Base-by-base conservation (phyloP, 2,329 filamentous ascomycete genomes). In the Cucurbitaria berberidis region DNA sequence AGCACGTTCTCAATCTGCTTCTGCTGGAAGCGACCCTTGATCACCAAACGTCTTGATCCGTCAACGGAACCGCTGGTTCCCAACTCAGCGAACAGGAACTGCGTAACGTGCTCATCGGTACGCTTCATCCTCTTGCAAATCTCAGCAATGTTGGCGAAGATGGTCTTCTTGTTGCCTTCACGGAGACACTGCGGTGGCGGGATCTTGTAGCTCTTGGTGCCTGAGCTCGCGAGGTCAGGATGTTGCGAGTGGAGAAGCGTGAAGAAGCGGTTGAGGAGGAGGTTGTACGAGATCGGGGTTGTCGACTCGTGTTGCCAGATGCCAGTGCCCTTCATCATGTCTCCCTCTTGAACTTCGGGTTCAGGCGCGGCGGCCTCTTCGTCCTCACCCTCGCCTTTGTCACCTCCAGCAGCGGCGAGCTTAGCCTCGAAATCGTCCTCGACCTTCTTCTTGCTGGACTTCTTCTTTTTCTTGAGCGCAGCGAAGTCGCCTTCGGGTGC, bases 121-220 rank as follows among this genome's bases (percentile, higher is more conserved):
- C 95, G 87, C 88, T 99, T 99, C 93, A 99, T 98, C 70, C 93
- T 88, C 85, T 96, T 96, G 85, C 92, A 96, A 72, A 99, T 98
- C 76, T 99, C 95, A 76, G 91, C 87, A 74, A 99, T 95, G 82
- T 99, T 99, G 82, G 93, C 95, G 73, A 99, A 99, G 73, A 99
- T 96, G 59, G 95, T 99, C 88, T 74, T 74, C 86, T 96, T 96
- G 87, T 99, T 99, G 77, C 95, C 95, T 92, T 99, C 95, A 81
- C 95, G 93, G 74, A 98, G 87, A 81, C 95, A 98, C 82, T 99
- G 95, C 45, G 95, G 95, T 47, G 95, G 95, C 46, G 95, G 95
- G 67, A 99, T 99, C 87, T 98, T 98, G 87, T 98, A 99, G 78
- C 90, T 96, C 84, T 92, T 95, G 72, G 88, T 87, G 64, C 91